Base-by-base conservation (phyloP, 2,329 filamentous ascomycete genomes). In the Thermothelomyces thermophilus region DNA sequence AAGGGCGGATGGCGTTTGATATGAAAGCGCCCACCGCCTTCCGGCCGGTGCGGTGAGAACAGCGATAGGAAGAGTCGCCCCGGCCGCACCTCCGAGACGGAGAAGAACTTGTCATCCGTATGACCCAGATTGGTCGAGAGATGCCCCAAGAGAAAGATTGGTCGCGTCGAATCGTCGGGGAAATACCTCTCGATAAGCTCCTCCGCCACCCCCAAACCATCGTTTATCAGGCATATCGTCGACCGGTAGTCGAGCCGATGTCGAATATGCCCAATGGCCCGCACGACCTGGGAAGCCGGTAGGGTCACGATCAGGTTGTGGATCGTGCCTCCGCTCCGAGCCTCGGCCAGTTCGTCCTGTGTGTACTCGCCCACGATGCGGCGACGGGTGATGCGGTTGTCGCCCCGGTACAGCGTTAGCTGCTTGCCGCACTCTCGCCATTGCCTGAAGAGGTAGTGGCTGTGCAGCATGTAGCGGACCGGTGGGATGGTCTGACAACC, bases 191-290 rank as follows among this genome's bases (percentile, higher is more conserved):
- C 68, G 59, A 88, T 89, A 35, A 96, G 75, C 42, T 83, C 77
- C 42, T 97, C 90, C n/a, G 89, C 73, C 1, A 89, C 72, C 0
- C 93, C 91, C 66, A 97, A 79, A 1, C 90, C 66, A 19, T 63
- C 56, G 50, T 68, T 66, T 6, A 68, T 19, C 10, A 69, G 61
- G 36, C 64, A 67, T 30, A 69, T 59, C 1, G 64, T 64, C 14
- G 66, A 66, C 22, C 58, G 57, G 24, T 62, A 57, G 49, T 66
- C 61, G 40, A 69, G 62, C 31, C 66, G 58, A 46, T 64, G 59
- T 7, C 19, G 28, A 10, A 69, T 58, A 11, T 52, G 48, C 22
- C 48, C 40, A 24, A 69, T 46, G 1, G 59, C 59, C 7, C 50
- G 26, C 17, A 64, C 53, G 9, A 60, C 60, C n/a, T 52, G 50